Evolutionary conservation across 2,329 filamentous ascomycete genomes (phyloP).

Genomic region (Trichoderma gracile): DNA sequence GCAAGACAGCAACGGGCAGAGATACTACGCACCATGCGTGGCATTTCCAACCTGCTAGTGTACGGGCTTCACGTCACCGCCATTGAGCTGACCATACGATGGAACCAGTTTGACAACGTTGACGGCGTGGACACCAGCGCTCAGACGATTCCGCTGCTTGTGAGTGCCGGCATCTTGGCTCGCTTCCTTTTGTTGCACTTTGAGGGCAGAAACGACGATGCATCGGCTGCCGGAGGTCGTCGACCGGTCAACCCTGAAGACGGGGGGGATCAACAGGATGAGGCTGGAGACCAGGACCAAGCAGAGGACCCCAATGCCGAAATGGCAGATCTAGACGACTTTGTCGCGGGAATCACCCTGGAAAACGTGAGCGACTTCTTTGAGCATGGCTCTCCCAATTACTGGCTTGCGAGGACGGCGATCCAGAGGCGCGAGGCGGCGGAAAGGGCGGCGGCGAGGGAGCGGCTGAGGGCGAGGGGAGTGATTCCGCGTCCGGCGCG

Average conservation of each 20-base stretch:
- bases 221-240: neutral
- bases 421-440: conserved; percentile 8
- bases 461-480: neutral
- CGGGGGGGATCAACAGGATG: no score
- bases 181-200: conserved; percentile 33
- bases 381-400: neutral
- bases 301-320: neutral
- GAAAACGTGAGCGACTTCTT: conserved; percentile 18
- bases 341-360: neutral
- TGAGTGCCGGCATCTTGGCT: conserved; percentile 36
- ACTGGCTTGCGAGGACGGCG: conserved; percentile 15
- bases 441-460: conserved; percentile 2
- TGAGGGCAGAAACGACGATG: conserved; percentile 8
- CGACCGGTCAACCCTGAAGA: neutral
- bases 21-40: conserved; percentile 30
- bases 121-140: conserved; percentile 34
- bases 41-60: conserved; percentile 32
- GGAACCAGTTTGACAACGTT: conserved; percentile 36
- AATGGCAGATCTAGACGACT: neutral
- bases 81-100: conserved; percentile 39
- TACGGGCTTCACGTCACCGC: conserved; percentile 36
- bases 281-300: neutral
- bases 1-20: conserved; percentile 29
- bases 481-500: neutral
- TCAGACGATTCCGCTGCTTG: conserved; percentile 39